Conservation (phyloP, 1,284 basidiomycete genomes). For the Ustilago nuda region DNA sequence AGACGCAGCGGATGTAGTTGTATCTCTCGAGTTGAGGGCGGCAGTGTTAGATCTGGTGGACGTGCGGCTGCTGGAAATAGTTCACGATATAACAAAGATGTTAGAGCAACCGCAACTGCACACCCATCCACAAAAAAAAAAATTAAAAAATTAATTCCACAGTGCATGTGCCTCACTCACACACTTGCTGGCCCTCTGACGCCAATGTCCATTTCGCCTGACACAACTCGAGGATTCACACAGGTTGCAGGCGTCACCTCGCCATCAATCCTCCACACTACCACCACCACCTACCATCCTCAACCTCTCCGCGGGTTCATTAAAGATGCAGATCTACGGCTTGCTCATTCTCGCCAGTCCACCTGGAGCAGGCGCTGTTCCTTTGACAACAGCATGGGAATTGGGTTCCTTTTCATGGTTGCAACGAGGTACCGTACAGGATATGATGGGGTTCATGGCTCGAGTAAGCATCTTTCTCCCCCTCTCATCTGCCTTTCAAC, state of each 20-base stretch:
- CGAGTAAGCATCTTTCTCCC: conserved; percentile 53
- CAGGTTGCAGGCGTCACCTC: not conserved
- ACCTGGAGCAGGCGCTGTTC: conserved; percentile 71
- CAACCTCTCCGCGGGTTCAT: conserved; percentile 1
- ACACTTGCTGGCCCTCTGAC: not conserved
- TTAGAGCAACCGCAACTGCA: too few species aligned
- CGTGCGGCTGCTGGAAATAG: too few species aligned
- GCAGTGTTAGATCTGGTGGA: too few species aligned
- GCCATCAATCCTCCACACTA: conserved; percentile 1
- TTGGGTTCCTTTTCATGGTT: conserved; percentile 94
- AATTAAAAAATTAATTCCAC: too few species aligned
- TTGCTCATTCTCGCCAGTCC: conserved; percentile 65
- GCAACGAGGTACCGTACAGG: conserved; percentile 75
- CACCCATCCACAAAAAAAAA: too few species aligned
- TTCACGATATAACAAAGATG: too few species aligned
- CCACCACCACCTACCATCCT: not conserved
- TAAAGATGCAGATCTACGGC: conserved; percentile 51
- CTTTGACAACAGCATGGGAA: conserved; percentile 81
- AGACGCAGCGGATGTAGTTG: too few species aligned
- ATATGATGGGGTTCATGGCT: conserved; percentile 69
- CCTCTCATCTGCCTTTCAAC: not conserved
- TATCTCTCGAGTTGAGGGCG: too few species aligned
- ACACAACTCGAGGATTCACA: not conserved
- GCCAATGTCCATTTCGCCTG: not conserved
- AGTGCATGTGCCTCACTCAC: not conserved